These are phyloP conservation scores for Chlorella vulgaris DNA, from an alignment of 139 green algal species.

Conservation along the genomic window DNA sequence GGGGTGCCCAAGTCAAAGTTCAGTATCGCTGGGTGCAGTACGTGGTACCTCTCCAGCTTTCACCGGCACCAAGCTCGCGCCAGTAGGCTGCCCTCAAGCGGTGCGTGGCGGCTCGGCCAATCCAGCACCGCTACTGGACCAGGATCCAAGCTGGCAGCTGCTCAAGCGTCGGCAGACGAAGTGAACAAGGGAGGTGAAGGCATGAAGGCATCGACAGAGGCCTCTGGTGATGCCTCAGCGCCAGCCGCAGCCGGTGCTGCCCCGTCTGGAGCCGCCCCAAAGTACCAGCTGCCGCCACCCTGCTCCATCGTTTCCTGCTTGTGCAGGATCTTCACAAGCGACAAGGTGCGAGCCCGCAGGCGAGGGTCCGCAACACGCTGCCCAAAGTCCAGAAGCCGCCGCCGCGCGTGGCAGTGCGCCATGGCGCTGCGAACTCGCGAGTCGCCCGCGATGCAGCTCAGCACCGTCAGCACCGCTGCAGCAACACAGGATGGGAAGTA, in stretches of 20 bases:
- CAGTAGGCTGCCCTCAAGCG: too few relatives aligned
- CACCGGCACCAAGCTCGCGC: too few relatives aligned
- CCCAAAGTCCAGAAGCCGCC: constrained; percentile 28
- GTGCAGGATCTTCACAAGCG: constrained; percentile 43
- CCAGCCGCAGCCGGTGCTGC: not conserved
- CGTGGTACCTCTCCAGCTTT: too few relatives aligned
- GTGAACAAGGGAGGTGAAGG: not conserved
- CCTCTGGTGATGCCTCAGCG: too few relatives aligned
- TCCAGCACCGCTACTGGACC: not conserved
- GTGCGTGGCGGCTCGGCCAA: too few relatives aligned
- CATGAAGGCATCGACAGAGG: not conserved
- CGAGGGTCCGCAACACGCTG: constrained; percentile 24
- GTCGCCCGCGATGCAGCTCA: constrained; percentile 44
- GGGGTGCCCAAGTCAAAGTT: too few relatives aligned
- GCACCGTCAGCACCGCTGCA: constrained; percentile 43
- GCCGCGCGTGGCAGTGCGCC: constrained; percentile 4
- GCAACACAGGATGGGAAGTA: not conserved
- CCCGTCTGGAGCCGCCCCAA: too few relatives aligned
- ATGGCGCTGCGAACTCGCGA: constrained; percentile 3
- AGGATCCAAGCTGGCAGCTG: not conserved
- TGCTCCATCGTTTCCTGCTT: constrained; percentile 26
- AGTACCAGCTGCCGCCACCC: constrained; percentile 8
- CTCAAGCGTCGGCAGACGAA: not conserved
- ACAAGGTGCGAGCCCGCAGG: constrained; percentile 32
- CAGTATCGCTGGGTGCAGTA: too few relatives aligned